These are phyloP conservation scores for Phytopythium kandeliae DNA, from an alignment of 352 stramenopile species.

Conservation along the genomic window DNA sequence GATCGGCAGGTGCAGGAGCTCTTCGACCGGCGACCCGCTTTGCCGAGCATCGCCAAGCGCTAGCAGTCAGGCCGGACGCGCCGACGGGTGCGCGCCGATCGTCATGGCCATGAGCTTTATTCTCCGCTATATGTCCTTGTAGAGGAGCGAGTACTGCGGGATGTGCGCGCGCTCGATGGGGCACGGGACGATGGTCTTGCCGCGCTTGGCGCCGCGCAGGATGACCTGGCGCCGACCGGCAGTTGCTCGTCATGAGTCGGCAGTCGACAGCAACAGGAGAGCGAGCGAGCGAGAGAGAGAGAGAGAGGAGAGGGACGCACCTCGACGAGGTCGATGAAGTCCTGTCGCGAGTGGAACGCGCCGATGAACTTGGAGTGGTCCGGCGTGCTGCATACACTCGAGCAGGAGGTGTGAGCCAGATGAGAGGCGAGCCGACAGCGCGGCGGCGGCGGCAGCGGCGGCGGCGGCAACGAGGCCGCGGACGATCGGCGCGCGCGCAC, in stretches of 20 bases:
- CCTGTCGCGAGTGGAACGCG: constrained; percentile 67
- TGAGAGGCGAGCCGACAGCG: too few relatives aligned
- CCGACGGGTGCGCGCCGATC: too few relatives aligned
- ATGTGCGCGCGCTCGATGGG: constrained; percentile 75
- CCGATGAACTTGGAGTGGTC: constrained; percentile 88
- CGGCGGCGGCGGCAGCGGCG: too few relatives aligned
- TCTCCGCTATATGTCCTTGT: constrained; percentile 84
- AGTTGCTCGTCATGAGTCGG: too few relatives aligned
- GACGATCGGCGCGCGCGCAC: constrained; percentile 32
- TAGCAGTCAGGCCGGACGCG: too few relatives aligned
- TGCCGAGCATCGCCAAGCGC: constrained; percentile 29
- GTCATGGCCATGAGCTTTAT: too few relatives aligned
- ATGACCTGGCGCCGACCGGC: constrained; percentile 40
- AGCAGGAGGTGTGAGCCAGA: too few relatives aligned
- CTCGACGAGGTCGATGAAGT: constrained; percentile 86
- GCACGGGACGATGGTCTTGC: constrained; percentile 78
- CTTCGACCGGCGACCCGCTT: constrained; percentile 34
- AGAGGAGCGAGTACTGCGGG: constrained; percentile 77
- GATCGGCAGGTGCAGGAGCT: constrained; percentile 57
- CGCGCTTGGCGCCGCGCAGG: constrained; percentile 69
- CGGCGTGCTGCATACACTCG: constrained; percentile 74
- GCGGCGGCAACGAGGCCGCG: too few relatives aligned
- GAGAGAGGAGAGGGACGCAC: constrained; percentile 17
- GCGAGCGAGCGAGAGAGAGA: too few relatives aligned
- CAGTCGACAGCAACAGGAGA: too few relatives aligned